These are phyloP conservation scores for Aspergillus fructus DNA, from an alignment of 2,329 filamentous ascomycete genomes.

Conservation along the genomic window DNA sequence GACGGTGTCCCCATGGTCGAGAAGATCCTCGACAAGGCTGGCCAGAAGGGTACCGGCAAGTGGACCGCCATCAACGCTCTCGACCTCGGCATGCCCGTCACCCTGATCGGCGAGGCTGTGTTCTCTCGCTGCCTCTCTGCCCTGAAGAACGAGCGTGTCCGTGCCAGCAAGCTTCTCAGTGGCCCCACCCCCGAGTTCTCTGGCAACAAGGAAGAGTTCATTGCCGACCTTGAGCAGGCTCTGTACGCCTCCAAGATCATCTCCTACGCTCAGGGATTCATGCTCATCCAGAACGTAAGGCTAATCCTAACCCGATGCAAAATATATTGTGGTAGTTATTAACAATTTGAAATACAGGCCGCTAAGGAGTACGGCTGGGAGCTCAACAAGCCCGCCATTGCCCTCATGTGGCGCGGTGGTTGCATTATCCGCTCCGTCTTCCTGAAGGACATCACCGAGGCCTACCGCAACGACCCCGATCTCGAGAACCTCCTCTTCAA, in stretches of 20 bases:
- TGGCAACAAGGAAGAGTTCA: conserved; percentile 89
- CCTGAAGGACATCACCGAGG: conserved; percentile 98
- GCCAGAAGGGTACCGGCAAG: conserved; percentile 99
- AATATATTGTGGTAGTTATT: background rate
- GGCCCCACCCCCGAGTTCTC: conserved; percentile 78
- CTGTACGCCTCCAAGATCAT: conserved; percentile 99
- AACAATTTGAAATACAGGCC: conserved; percentile 56
- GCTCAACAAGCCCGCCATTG: conserved; percentile 99
- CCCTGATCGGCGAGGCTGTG: conserved; percentile 94
- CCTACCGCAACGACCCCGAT: conserved; percentile 90
- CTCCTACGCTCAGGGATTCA: conserved; percentile 99
- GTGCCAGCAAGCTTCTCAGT: conserved; percentile 74
- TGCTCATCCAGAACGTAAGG: conserved; percentile 96
- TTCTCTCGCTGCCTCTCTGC: conserved; percentile 91
- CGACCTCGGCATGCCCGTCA: conserved; percentile 97
- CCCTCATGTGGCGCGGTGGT: conserved; percentile 99
- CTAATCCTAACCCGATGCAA: background rate
- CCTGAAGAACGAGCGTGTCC: conserved; percentile 88
- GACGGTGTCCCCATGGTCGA: conserved; percentile 88
- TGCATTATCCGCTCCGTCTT: conserved; percentile 99
- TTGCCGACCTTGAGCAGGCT: conserved; percentile 96
- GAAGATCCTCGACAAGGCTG: conserved; percentile 98
- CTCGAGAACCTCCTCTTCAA: conserved; percentile 98
- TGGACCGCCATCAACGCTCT: conserved; percentile 99
- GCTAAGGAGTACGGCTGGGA: conserved; percentile 97